phyloP scores from a whole-genome alignment of 768 basidiomycete genomes.

The Coprinopsis sp. region DNA sequence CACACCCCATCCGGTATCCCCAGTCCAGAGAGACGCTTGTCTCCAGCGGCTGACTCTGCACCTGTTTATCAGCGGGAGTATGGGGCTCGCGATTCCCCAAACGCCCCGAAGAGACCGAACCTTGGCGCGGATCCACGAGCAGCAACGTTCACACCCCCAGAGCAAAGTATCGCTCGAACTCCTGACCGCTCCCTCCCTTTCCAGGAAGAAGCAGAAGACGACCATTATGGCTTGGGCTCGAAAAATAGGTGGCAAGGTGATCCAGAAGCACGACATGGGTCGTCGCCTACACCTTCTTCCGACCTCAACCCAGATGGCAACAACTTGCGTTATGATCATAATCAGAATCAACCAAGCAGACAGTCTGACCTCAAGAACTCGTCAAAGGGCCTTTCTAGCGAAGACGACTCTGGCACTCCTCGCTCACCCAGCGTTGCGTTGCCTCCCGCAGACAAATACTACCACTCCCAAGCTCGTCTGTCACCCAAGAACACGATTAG shows the following conservation, averaged over 20 bases:
- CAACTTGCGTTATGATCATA: constrained; percentile 22
- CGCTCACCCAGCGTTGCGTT: neutral
- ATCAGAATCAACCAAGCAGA: constrained; percentile 30
- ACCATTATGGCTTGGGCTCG: constrained; percentile 33
- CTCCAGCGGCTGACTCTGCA: constrained; percentile 41
- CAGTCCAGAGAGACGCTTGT: constrained; percentile 50
- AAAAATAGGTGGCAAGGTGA: constrained; percentile 36
- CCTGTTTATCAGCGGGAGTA: constrained; percentile 41
- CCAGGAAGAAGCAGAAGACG: constrained; percentile 74
- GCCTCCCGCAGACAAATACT: constrained; percentile 4
- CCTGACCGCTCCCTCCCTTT: constrained; percentile 73
- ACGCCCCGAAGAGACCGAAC: constrained; percentile 21
- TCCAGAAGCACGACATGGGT: constrained; percentile 27
- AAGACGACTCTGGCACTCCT: constrained; percentile 16
- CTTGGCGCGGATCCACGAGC: constrained; percentile 27
- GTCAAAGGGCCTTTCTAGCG: constrained; percentile 7
- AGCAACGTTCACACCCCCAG: constrained; percentile 40
- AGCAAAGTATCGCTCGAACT: constrained; percentile 48
- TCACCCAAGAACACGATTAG: constrained; percentile 27
- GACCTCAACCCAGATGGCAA: constrained; percentile 47
- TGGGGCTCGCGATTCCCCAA: constrained; percentile 41
- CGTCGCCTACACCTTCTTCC: constrained; percentile 50
- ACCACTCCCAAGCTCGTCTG: constrained; percentile 7
- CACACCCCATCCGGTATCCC: constrained; percentile 29
- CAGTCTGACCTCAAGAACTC: neutral